Base-by-base conservation (phyloP, 768 basidiomycete species). In the Tylopilus vinaceipallidus region DNA sequence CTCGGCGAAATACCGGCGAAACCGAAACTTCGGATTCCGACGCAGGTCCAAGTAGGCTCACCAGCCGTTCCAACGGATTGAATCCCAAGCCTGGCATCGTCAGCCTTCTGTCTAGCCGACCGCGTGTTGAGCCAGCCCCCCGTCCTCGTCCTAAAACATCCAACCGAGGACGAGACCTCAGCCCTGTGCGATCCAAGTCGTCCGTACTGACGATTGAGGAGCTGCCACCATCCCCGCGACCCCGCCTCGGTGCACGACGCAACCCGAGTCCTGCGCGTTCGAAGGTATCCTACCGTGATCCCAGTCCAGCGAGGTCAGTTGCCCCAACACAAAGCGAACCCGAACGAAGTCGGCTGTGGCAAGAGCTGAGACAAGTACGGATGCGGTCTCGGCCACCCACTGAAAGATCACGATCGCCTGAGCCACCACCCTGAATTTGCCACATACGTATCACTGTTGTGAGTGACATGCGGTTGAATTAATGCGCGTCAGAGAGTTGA, bases 321-420 rank as follows among this genome's bases (percentile, higher is more conserved):
- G 59, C 47, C 10, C 59, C 69, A 26, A 58, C 67, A 22, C 71
- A 60, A 6, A 71, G 67, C 13, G 75, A 74, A 35, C 68, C 59
- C 36, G 63, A 70, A 67, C 53, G 77, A 54, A 74, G 76, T 56
- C 72, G 71, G 49, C 59, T 84, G 52, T 83, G 82, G 80, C 72
- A 70, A 36, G 83, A 84, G 56, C 66, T 84, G 22, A 73, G 72
- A 59, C 74, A 77, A 49, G 69, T 80, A 45, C 76, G 72, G 55
- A 70, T 70, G 50, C 74, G 73, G 62, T 69, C 79, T 50, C 71
- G 73, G 33, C 71, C 76, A 42, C 70, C 71, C 33, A 79, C 77
- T 17, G 72, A 73, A 42, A 67, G 63, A 50, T 72, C 76, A 52
- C 66, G 65, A 52, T 69, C 71, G 36, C 64, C 64, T 61, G 70